phyloP scores from a whole-genome alignment of 352 stramenopile species.

The Pythium graminicola region DNA sequence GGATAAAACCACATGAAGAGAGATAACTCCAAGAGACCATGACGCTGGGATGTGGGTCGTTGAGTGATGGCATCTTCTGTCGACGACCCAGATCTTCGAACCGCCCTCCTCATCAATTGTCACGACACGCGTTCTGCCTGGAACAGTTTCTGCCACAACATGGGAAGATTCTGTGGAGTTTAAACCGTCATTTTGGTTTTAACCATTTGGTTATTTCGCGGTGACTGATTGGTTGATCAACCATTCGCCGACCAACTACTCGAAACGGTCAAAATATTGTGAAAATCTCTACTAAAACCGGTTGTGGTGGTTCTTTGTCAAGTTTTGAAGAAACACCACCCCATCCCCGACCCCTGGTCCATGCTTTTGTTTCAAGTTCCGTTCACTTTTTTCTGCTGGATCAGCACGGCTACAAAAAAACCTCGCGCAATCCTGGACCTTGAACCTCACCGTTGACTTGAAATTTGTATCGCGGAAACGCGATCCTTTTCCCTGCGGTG shows the following conservation, averaged over 20 bases:
- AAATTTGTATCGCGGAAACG: slow-evolving; percentile 14
- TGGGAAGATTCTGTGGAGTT: slow-evolving; percentile 7
- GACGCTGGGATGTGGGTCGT: background rate
- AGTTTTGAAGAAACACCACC: slow-evolving; percentile 18
- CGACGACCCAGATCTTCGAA: background rate
- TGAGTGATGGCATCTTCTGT: background rate
- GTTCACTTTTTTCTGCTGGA: slow-evolving; percentile 11
- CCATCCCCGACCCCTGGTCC: background rate
- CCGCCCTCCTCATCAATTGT: background rate
- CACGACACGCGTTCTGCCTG: slow-evolving; percentile 16
- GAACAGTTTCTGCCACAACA: background rate
- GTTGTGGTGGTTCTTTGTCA: slow-evolving; percentile 21
- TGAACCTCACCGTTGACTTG: slow-evolving; percentile 20
- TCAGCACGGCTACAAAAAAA: slow-evolving; percentile 14
- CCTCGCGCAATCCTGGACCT: slow-evolving; percentile 5
- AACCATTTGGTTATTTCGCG: slow-evolving; percentile 2
- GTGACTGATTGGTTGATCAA: background rate
- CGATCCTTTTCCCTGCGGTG: slow-evolving; percentile 9
- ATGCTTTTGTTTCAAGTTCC: slow-evolving; percentile 5
- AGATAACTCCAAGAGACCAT: background rate
- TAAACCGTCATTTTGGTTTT: too few species aligned
- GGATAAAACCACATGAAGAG: background rate
- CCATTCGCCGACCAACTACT: slow-evolving; percentile 1
- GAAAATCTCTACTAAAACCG: slow-evolving; percentile 14
- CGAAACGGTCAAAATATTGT: background rate